phyloP scores from a whole-genome alignment of 768 basidiomycete genomes.

The Rhizopogon vulgaris region DNA sequence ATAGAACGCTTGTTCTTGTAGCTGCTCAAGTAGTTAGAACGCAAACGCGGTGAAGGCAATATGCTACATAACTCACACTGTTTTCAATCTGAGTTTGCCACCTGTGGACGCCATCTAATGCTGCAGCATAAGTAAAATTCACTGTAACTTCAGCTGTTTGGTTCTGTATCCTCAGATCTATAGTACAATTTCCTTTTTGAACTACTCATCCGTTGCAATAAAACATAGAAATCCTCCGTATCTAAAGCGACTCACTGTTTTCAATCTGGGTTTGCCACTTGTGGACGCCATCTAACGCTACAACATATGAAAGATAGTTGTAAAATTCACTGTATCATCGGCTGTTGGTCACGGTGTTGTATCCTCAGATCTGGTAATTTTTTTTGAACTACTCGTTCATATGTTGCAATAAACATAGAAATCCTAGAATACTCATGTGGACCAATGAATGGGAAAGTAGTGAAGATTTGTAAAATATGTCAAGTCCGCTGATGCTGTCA shows the following conservation, averaged over 20 bases:
- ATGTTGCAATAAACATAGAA: neutral
- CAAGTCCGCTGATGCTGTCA: neutral
- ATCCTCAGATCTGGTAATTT: neutral
- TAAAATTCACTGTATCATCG: neutral
- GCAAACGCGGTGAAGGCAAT: neutral
- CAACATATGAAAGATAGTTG: neutral
- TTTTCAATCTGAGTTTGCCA: neutral
- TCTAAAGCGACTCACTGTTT: too few relatives aligned
- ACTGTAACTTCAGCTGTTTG: neutral
- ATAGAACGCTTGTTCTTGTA: slow-evolving; percentile 73
- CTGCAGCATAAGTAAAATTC: neutral
- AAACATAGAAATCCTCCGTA: neutral
- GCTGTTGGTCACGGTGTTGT: neutral
- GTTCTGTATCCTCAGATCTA: neutral
- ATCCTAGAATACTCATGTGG: neutral
- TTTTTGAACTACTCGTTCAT: neutral
- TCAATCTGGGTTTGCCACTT: too few relatives aligned
- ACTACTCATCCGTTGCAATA: neutral
- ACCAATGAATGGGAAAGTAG: neutral
- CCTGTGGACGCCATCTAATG: neutral
- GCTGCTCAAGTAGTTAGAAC: slow-evolving; percentile 28
- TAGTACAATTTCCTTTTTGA: neutral
- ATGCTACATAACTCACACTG: neutral
- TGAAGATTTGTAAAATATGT: neutral
- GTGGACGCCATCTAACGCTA: neutral